Evolutionary conservation across 352 stramenopile species (phyloP).

Genomic region (Globisporangium heterothallicum): DNA sequence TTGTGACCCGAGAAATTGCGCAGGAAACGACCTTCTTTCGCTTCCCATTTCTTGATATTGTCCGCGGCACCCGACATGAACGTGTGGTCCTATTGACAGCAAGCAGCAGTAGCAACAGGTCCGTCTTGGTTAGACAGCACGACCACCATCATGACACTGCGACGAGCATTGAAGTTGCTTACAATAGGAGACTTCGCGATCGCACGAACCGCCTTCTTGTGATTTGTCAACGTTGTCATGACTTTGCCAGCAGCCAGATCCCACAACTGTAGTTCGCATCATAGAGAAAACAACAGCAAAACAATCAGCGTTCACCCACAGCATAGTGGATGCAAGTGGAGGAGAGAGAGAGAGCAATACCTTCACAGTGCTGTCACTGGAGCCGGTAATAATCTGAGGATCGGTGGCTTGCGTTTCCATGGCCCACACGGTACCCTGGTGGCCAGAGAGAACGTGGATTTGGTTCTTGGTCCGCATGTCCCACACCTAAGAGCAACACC

Average conservation of each 20-base stretch:
- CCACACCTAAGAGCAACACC: no score
- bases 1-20: constrained; percentile 98
- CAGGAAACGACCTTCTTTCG: constrained; percentile 92
- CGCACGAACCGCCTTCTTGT: constrained; percentile 97
- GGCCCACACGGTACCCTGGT: constrained; percentile 94
- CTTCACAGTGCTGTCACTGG: constrained; percentile 94
- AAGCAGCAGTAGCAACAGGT: neutral
- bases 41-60: constrained; percentile 99
- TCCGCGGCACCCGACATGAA: constrained; percentile 97
- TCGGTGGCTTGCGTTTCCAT: constrained; percentile 96
- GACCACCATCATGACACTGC: neutral
- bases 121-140: no score
- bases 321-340: neutral
- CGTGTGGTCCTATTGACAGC: constrained; percentile 79
- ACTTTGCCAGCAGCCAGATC: constrained; percentile 97
- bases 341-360: constrained; percentile 16
- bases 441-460: constrained; percentile 95
- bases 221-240: constrained; percentile 99
- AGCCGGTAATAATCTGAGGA: constrained; percentile 92
- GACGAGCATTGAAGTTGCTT: constrained; percentile 8
- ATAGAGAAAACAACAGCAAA: neutral
- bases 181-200: constrained; percentile 86
- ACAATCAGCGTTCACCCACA: neutral
- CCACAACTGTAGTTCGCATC: constrained; percentile 91
- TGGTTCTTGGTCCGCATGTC: constrained; percentile 99